Base-by-base conservation (phyloP, 2,329 filamentous ascomycete species). In the Diaporthe velutina region DNA sequence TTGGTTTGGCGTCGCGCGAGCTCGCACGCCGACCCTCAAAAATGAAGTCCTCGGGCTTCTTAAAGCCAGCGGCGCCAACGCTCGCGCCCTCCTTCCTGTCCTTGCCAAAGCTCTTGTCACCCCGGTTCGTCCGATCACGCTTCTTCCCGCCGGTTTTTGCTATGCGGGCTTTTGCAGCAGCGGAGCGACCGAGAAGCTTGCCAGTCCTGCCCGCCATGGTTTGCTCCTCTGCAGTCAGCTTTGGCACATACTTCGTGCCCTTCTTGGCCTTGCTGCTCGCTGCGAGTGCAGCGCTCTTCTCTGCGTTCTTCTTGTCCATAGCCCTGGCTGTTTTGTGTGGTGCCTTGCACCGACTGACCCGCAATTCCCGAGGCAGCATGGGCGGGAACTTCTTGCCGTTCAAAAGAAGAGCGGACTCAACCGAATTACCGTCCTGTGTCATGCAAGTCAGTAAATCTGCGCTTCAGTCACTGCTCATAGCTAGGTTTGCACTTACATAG, bases 351-450 rank as follows among this genome's bases (percentile, higher is more conserved):
- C 97, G 92, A 64, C 91, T 93, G 61, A 99, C 96, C 71, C 97
- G 93, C 45, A 99, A 88, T 78, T 93, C 90, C 60, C 97, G 92
- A 13, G 96, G 96, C n/a, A 98, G 91, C 90, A 98, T 93, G 25
- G 96, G 96, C 22, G 96, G 95, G 81, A 96, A 98, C 80, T 94
- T 97, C 87, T 98, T 98, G 76, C 92, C 96, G 82, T 98, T 90
- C 76, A 96, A 91, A 52, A 97, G 89, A 17, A 99, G 89, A 2
- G 97, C 97, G n/a, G 93, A 90, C 84, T 99, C 97, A 60, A 99
- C 96, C 58, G 93, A 88, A 80, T 97, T 98, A 77, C 89, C 91
- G 80, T 98, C 95, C 87, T 93, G 79, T 71, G 38, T 76, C 73
- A 78, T 72, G 42, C 64, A 54, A 68, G 33, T 33, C 25, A 66